A percentile compares a stretch with the other conserved stretches of the same genome.
phyloP scores from a whole-genome alignment of 345 rosid genomes.

The Murraya paniculata region DNA sequence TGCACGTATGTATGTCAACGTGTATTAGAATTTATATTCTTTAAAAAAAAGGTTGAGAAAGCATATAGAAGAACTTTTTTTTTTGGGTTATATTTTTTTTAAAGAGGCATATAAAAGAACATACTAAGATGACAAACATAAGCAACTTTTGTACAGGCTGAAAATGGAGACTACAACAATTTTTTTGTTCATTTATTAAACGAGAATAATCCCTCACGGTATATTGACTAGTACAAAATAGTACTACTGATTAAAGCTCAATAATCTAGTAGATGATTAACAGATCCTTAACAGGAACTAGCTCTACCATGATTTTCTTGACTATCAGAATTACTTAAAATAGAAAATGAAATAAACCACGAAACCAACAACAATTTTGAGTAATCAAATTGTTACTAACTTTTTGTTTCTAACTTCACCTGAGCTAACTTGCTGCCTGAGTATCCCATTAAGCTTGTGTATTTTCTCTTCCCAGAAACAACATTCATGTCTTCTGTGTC shows the following conservation, averaged over 20 bases:
- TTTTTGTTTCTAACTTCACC: slow-evolving; percentile 41
- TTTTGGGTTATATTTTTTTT: no score
- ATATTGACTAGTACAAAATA: neutral
- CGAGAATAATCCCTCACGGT: neutral
- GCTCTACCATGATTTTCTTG: neutral
- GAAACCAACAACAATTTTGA: neutral
- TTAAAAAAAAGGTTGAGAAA: neutral
- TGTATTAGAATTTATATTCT: neutral
- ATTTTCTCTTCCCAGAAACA: slow-evolving; percentile 70
- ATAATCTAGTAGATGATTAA: neutral
- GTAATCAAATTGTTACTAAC: neutral
- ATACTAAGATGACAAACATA: neutral
- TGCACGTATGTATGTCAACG: neutral
- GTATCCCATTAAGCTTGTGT: slow-evolving; percentile 72
- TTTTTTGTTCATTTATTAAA: neutral
- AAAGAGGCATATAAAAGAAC: neutral
- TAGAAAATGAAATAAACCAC: neutral
- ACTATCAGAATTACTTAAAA: neutral
- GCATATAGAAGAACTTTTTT: neutral
- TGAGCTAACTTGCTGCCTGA: slow-evolving; percentile 83
- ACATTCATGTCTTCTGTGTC: slow-evolving; percentile 89
- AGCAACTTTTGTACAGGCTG: neutral
- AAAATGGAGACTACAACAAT: neutral
- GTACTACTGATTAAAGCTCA: neutral
- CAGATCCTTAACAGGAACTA: neutral